phyloP scores from a whole-genome alignment of 2,329 filamentous ascomycete genomes.

The Aureobasidium sp. region DNA sequence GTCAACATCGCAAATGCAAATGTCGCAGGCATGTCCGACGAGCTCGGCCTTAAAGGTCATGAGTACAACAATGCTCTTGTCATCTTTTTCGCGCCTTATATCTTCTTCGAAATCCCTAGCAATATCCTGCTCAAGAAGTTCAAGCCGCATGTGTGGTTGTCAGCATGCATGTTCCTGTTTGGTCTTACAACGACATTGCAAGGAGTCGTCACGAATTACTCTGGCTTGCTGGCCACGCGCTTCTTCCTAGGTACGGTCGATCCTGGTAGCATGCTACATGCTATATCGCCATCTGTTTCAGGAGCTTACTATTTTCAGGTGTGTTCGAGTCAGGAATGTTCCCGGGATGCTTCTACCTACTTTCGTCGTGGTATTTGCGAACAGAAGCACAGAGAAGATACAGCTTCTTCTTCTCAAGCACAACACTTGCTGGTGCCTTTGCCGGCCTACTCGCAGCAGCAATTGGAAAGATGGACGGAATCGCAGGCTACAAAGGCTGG shows the following conservation, averaged over 20 bases:
- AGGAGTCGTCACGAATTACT: constrained; percentile 69
- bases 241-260: constrained; percentile 70
- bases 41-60: constrained; percentile 36
- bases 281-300: neutral
- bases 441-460: constrained; percentile 77
- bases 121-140: constrained; percentile 46
- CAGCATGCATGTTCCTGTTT: constrained; percentile 74
- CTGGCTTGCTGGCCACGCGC: constrained; percentile 64
- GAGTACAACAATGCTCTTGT: constrained; percentile 45
- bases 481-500: constrained; percentile 64
- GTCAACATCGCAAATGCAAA: constrained; percentile 49
- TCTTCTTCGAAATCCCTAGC: constrained; percentile 47
- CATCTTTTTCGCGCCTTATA: constrained; percentile 47
- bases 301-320: constrained; percentile 54
- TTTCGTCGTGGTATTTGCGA: constrained; percentile 75
- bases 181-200: constrained; percentile 67
- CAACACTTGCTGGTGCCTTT: constrained; percentile 73
- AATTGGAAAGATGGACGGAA: constrained; percentile 78
- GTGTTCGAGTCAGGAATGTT: constrained; percentile 47
- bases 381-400: constrained; percentile 85
- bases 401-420: constrained; percentile 85
- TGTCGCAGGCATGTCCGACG: constrained; percentile 40
- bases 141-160: constrained; percentile 44
- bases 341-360: constrained; percentile 47
- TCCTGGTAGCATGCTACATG: neutral